Base-by-base conservation (phyloP, 1,139 yeast genomes). In the Saccharomycopsis hybrid region DNA sequence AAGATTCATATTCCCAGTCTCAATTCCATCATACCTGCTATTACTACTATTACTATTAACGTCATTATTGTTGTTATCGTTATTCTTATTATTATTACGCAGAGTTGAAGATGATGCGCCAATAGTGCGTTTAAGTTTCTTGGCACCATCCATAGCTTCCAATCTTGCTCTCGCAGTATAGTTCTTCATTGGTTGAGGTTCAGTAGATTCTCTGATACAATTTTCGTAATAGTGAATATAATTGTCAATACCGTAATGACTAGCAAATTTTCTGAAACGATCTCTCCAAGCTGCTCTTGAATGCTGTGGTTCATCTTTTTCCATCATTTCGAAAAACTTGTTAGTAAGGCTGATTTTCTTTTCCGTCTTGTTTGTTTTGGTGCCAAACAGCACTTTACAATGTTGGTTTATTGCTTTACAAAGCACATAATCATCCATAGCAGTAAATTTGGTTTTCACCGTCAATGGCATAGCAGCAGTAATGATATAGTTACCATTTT, bases 201-300 rank as follows among this genome's bases (percentile, higher is more conserved):
- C 60, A 35, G 65, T 61, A 31, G 71, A 70, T 40, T 64, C 64
- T 13, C 59, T 63, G 30, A 64, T 51, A 54, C 74, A 71, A 4
- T 61, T 59, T 36, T 79, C 78, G 62, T 79, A 83, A 60, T 81
- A 79, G 5, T 66, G 63, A 44, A 80, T 70, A 60, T 78, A 85
- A 46, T 72, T 70, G 52, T 75, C 77, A 44, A 83, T 69, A 30
- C 88, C 86, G 58, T 74, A 79, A n/a, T 70, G 70, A 4, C 76
- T 63, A 29, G 82, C 77, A 63, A 81, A 82, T 63, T 83, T 84
- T 57, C 90, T 69, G 62, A 77, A 84, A 54, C 92, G 72, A 62
- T 84, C 92, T 62, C 92, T 78, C 90, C 90, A 85, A 30, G 89
- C 82, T 59, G 77, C 75, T 50, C 73, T 72, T 3, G 84, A 69